phyloP scores from a whole-genome alignment of 257 asterid species.

The Solanum okadae region DNA sequence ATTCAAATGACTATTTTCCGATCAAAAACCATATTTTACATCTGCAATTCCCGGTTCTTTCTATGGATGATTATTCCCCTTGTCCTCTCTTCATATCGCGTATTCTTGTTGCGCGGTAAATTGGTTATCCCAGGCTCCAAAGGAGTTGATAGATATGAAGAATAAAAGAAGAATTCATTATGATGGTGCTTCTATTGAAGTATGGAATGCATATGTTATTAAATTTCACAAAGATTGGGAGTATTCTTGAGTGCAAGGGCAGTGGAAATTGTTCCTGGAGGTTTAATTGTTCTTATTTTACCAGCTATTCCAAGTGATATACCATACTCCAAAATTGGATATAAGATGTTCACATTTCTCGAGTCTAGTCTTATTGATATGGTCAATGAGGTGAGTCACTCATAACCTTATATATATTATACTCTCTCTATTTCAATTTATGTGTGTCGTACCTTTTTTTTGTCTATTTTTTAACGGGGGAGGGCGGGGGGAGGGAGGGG shows the following conservation, averaged over 20 bases:
- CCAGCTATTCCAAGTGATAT: background rate
- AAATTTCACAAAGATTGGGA: too few relatives aligned
- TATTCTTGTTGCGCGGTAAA: conserved; percentile 19
- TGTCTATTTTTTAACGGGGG: too few relatives aligned
- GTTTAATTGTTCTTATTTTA: conserved; percentile 7
- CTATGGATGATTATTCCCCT: conserved; percentile 2
- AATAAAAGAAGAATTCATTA: conserved; percentile 20
- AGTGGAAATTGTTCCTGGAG: conserved; percentile 21
- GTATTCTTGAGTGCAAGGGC: background rate
- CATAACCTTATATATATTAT: background rate
- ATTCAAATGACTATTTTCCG: conserved; percentile 26
- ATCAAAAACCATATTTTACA: conserved; percentile 16
- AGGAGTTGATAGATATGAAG: background rate
- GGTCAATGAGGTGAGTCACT: background rate
- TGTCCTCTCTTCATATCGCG: conserved; percentile 7
- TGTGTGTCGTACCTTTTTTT: too few relatives aligned
- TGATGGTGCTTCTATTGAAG: background rate
- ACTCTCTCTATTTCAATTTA: background rate
- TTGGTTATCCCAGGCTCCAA: conserved; percentile 15
- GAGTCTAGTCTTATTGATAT: background rate
- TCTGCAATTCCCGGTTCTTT: conserved; percentile 50
- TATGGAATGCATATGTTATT: conserved; percentile 7
- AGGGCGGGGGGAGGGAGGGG: too few relatives aligned
- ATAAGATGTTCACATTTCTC: background rate
- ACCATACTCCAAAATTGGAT: background rate